phyloP scores from a whole-genome alignment of 352 stramenopile genomes.

The Hyaloperonospora brassicae region DNA sequence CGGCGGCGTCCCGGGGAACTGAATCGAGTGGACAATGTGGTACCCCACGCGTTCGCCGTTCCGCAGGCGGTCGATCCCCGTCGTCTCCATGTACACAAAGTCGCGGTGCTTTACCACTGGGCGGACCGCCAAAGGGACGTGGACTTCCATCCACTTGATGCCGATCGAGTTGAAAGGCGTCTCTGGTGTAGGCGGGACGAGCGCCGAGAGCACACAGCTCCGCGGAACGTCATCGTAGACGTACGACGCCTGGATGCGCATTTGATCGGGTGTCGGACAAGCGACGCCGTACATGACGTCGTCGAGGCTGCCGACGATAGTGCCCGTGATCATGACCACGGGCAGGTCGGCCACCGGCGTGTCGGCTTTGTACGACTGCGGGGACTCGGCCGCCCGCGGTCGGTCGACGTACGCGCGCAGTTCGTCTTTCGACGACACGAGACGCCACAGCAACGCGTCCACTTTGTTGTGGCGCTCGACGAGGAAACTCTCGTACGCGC shows the following conservation, averaged over 20 bases:
- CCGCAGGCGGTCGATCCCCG: constrained; percentile 26
- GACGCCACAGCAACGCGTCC: constrained; percentile 28
- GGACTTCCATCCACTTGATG: constrained; percentile 49
- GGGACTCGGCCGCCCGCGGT: neutral
- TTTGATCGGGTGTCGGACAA: constrained; percentile 23
- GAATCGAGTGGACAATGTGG: constrained; percentile 35
- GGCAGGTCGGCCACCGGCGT: constrained; percentile 17
- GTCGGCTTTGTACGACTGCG: constrained; percentile 8
- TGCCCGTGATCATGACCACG: constrained; percentile 28
- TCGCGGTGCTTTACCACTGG: constrained; percentile 37
- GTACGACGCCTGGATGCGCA: constrained; percentile 39
- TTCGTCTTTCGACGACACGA: constrained; percentile 21
- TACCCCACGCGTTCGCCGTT: constrained; percentile 40
- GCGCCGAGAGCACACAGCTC: constrained; percentile 33
- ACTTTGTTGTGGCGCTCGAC: constrained; percentile 23
- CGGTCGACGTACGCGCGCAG: constrained; percentile 23
- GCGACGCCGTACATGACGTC: constrained; percentile 37
- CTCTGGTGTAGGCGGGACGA: constrained; percentile 23
- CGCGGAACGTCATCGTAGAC: constrained; percentile 34
- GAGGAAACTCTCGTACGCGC: constrained; percentile 27
- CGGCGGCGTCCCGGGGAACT: constrained; percentile 36
- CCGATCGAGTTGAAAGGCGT: constrained; percentile 31
- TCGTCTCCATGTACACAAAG: constrained; percentile 42
- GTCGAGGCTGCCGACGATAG: constrained; percentile 25
- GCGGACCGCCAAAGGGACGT: constrained; percentile 25